A percentile compares a stretch with the other conserved stretches of the same genome.
Evolutionary conservation across 2,329 filamentous ascomycete genomes (phyloP).

Genomic region (Cercospora nicotianae): DNA sequence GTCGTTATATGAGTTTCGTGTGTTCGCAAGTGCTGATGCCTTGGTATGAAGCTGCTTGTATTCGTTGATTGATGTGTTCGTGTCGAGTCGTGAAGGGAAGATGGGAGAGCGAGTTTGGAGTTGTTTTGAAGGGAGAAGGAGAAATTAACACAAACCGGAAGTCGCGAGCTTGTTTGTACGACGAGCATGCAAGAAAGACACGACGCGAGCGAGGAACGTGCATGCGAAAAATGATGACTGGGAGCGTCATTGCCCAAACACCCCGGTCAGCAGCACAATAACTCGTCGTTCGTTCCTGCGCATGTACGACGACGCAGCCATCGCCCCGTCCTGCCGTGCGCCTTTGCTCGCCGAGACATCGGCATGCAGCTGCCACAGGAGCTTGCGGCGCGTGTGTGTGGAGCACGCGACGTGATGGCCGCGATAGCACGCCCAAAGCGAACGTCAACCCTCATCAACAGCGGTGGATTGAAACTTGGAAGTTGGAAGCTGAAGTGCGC

Average conservation of each 20-base stretch:
- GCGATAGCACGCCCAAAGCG: neutral
- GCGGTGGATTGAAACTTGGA: slow-evolving; percentile 6
- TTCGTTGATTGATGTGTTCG: neutral
- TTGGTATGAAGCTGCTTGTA: neutral
- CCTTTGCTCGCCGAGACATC: neutral
- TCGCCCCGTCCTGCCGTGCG: neutral
- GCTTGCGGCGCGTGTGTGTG: slow-evolving; percentile 5
- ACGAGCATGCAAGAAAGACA: slow-evolving; percentile 1
- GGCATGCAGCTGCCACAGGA: slow-evolving; percentile 1
- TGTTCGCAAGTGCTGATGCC: slow-evolving; percentile 3
- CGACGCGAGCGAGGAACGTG: slow-evolving; percentile 5
- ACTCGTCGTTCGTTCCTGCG: slow-evolving; percentile 1
- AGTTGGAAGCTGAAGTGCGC: slow-evolving; percentile 5
- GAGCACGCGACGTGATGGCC: slow-evolving; percentile 1
- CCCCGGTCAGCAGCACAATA: neutral
- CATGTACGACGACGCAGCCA: slow-evolving; percentile 1
- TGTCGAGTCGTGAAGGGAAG: neutral
- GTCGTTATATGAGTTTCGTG: neutral
- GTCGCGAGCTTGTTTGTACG: slow-evolving; percentile 8
- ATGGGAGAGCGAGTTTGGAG: neutral
- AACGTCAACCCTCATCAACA: neutral
- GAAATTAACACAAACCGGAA: neutral
- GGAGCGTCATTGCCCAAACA: slow-evolving; percentile 1
- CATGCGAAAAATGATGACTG: neutral
- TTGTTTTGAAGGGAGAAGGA: slow-evolving; percentile 1